phyloP scores from a whole-genome alignment of 2,329 filamentous ascomycete species.

The Ceratocystis variospora region DNA sequence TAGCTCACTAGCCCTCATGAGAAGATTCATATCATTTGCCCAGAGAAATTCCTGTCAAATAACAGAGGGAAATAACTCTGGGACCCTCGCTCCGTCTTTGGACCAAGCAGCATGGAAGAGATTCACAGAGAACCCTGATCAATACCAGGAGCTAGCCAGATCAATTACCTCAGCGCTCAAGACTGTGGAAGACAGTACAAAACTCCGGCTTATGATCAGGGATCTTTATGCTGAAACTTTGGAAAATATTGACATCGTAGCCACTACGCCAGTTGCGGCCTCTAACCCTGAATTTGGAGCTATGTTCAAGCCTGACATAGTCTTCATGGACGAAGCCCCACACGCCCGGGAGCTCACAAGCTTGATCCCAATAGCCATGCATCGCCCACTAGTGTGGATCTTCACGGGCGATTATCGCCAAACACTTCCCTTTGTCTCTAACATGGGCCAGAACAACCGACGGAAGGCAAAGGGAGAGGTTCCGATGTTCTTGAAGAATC shows the following conservation, averaged over 20 bases:
- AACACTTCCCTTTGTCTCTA: constrained; percentile 32
- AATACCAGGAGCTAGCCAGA: constrained; percentile 27
- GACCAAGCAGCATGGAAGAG: constrained; percentile 33
- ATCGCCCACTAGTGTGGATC: constrained; percentile 32
- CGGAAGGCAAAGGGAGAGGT: not conserved
- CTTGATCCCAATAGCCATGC: constrained; percentile 33
- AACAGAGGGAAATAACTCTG: not conserved
- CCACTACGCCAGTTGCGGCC: constrained; percentile 34
- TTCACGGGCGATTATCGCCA: constrained; percentile 35
- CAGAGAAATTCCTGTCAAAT: constrained; percentile 10
- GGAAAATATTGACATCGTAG: constrained; percentile 31
- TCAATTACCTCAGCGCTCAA: constrained; percentile 27
- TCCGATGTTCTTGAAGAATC: constrained; percentile 24
- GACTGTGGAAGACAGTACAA: constrained; percentile 20
- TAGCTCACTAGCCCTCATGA: constrained; percentile 20
- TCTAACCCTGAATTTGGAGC: constrained; percentile 27
- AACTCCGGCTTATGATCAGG: constrained; percentile 26
- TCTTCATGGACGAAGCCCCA: constrained; percentile 64
- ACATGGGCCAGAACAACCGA: constrained; percentile 7
- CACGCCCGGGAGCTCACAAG: constrained; percentile 35
- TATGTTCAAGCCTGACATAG: constrained; percentile 64
- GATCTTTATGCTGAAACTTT: constrained; percentile 30
- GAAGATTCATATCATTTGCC: constrained; percentile 26
- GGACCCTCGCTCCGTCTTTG: constrained; percentile 27
- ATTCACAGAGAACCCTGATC: constrained; percentile 25